Evolutionary conservation across 108 stramenopile species (phyloP).

Genomic region (Chaetoceros muelleri): DNA sequence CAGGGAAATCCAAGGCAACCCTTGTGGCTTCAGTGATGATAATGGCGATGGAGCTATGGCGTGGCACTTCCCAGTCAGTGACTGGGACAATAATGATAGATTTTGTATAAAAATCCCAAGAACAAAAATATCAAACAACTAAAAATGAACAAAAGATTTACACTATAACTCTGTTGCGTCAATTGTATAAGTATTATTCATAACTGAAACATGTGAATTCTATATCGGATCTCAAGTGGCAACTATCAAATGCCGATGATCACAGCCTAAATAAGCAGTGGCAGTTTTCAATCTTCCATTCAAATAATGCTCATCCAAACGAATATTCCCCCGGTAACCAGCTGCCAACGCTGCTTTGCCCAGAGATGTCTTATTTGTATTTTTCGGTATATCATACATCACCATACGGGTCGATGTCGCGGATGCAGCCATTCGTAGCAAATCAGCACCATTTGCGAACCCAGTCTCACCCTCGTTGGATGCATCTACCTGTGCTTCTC

Average conservation of each 20-base stretch:
- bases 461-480: conserved; percentile 28
- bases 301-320: conserved; percentile 78
- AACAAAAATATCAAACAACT: background rate
- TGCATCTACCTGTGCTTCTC: background rate
- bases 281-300: conserved; percentile 84
- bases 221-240: too few species aligned
- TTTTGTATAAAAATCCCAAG: background rate
- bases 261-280: conserved; percentile 72
- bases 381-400: conserved; percentile 66
- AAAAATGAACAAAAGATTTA: too few species aligned
- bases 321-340: conserved; percentile 69
- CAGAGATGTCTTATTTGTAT: conserved; percentile 58
- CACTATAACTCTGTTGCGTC: too few species aligned
- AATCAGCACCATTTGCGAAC: conserved; percentile 50
- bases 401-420: conserved; percentile 57
- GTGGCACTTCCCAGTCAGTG: conserved; percentile 68
- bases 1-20: conserved; percentile 77
- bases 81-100: conserved; percentile 32
- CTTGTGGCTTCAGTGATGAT: background rate
- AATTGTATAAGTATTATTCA: too few species aligned
- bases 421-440: conserved; percentile 61
- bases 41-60: conserved; percentile 12
- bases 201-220: too few species aligned
- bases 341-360: conserved; percentile 65
- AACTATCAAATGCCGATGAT: conserved; percentile 28